Evolutionary conservation across 805 yeast genomes (phyloP).

Genomic region (Wickerhamiella alocasiicola): DNA sequence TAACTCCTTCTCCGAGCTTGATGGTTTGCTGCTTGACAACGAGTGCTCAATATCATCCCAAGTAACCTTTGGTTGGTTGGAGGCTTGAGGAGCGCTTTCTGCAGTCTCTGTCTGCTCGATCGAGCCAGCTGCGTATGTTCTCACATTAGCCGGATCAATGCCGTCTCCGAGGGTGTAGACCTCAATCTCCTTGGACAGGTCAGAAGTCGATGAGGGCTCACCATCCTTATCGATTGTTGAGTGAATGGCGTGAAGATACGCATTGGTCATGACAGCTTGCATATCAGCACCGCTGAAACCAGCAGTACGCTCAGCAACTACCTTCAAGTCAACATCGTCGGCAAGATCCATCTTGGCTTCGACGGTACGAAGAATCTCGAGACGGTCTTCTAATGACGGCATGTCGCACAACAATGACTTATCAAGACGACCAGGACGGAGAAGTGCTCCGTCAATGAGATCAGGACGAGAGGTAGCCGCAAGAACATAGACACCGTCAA

Average conservation of each 20-base stretch:
- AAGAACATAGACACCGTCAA: constrained; percentile 89
- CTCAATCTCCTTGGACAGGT: constrained; percentile 8
- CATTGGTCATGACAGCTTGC: constrained; percentile 85
- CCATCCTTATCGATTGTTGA: constrained; percentile 32
- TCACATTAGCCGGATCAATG: constrained; percentile 12
- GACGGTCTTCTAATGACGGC: constrained; percentile 59
- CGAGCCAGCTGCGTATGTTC: constrained; percentile 9
- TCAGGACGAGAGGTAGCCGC: constrained; percentile 97
- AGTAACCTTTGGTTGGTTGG: constrained; percentile 34
- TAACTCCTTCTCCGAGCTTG: constrained; percentile 66
- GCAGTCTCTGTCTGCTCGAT: not conserved
- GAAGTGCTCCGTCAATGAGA: constrained; percentile 81
- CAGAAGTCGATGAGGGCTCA: not conserved
- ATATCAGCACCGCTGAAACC: constrained; percentile 93
- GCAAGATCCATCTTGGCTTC: constrained; percentile 48
- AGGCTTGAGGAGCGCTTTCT: not conserved
- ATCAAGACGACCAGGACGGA: constrained; percentile 94
- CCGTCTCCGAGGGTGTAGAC: constrained; percentile 15
- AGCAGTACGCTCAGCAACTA: constrained; percentile 45
- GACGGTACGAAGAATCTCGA: constrained; percentile 50
- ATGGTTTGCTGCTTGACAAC: constrained; percentile 69
- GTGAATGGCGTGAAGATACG: constrained; percentile 70
- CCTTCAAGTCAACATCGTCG: constrained; percentile 39
- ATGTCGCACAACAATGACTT: constrained; percentile 83
- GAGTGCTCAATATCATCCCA: constrained; percentile 49